Conservation (phyloP, 805 yeast genomes). For the Candida verbasci region DNA sequence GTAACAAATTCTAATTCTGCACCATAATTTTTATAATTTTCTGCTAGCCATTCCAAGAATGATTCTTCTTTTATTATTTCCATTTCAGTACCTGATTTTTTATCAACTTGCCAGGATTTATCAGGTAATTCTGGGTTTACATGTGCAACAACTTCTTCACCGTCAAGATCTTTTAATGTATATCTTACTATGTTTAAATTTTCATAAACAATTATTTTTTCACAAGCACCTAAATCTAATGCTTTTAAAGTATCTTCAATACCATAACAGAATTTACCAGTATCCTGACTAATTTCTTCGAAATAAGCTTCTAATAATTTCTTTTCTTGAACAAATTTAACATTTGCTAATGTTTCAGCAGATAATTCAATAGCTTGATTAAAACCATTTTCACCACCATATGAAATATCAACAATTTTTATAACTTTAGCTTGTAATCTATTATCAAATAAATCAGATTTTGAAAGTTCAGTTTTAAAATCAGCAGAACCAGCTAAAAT, state of each 20-base stretch:
- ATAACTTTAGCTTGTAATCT: conserved; percentile 85
- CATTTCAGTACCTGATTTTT: conserved; percentile 85
- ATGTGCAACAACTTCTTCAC: conserved; percentile 66
- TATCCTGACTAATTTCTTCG: conserved; percentile 95
- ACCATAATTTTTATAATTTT: conserved; percentile 90
- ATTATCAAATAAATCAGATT: conserved; percentile 87
- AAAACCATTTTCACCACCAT: conserved; percentile 99
- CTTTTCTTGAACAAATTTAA: conserved; percentile 97
- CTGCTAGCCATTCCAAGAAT: conserved; percentile 96
- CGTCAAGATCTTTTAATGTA: conserved; percentile 79
- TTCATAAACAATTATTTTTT: conserved; percentile 87
- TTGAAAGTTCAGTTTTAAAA: conserved; percentile 90
- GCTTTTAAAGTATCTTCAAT: conserved; percentile 96
- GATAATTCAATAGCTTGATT: conserved; percentile 98
- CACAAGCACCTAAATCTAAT: conserved; percentile 93
- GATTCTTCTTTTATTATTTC: conserved; percentile 82
- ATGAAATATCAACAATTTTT: conserved; percentile 92
- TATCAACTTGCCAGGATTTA: conserved; percentile 74
- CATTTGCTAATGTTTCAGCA: conserved; percentile 95
- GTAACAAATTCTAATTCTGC: conserved; percentile 95
- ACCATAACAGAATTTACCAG: conserved; percentile 97
- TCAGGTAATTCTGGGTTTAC: conserved; percentile 70
- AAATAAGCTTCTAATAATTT: conserved; percentile 87
- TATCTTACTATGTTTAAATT: conserved; percentile 83
- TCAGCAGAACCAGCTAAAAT: conserved; percentile 99